Base-by-base conservation (phyloP, 345 rosid genomes). In the Fremontodendron californicum region DNA sequence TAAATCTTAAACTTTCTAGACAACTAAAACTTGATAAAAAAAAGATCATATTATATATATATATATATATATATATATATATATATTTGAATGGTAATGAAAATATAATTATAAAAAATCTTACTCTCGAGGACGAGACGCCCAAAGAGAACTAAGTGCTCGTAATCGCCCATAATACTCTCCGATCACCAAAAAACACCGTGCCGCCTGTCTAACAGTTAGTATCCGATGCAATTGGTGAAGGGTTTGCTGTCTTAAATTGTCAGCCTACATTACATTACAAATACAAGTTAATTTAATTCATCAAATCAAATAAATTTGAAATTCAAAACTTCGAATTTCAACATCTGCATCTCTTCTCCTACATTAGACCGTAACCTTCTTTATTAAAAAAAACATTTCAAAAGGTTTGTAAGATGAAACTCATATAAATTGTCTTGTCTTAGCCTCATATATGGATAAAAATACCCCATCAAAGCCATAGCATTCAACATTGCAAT, bases 111-210 rank as follows among this genome's bases (percentile, higher is more conserved):
- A n/a, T 1, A 2, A 40, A 1, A 6, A 5, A 65, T 65, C 91
- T 86, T 88, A 93, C 99, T 93, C 98, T 84, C 97, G 83, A 9
- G 99, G 97, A 68, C 96, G 98, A 57, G 97, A 90, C 11, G 85
- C 82, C 98, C 99, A 93, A 25, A 93, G 87, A 39, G 98, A 88
- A 62, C 97, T 92, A 66, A 96, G 89, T 1, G 98, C 98, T 65
- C 98, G 87, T 51, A 96, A 81, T 23, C 98, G 88, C 0, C 89
- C 95, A 18, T 91, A 88, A 49, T 89, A 96, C 71, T 93, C 99
- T 78, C 94, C 97, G 45, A 96, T 93, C 78, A 91, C 94, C 80
- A 93, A 73, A 80, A 93, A 96, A 85, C 97, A 90, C 46, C 98
- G 82, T 0, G 98, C 98, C 0, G 94, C 97, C 81, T 96, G 99